Conservation (phyloP, 164 flowering plant genomes). For the Aristolochia californica region DNA sequence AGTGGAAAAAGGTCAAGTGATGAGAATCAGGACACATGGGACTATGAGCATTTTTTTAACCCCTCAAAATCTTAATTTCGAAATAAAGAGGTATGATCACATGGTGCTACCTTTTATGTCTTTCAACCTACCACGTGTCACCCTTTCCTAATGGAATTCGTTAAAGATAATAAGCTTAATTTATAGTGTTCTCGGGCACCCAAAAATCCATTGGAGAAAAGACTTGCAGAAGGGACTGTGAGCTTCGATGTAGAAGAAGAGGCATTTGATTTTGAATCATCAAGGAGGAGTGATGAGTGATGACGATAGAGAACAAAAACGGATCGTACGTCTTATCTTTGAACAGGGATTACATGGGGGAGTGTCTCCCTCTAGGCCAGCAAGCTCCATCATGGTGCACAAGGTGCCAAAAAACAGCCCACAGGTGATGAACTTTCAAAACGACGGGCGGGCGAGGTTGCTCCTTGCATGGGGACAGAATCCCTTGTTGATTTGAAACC, state of each 20-base stretch:
- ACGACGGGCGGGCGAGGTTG: constrained; percentile 4
- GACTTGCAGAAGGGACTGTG: too few species aligned
- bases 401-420: constrained; percentile 12
- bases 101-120: too few species aligned
- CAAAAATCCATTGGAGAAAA: too few species aligned
- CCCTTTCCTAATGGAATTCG: too few species aligned
- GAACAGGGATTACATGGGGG: constrained; percentile 10
- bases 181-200: too few species aligned
- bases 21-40: background rate
- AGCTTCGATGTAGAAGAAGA: too few species aligned
- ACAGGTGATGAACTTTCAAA: constrained; percentile 2
- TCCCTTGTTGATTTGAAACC: constrained; percentile 2
- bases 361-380: constrained; percentile 27
- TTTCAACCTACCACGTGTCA: too few species aligned
- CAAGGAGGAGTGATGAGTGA: background rate
- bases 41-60: background rate
- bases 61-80: background rate
- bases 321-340: background rate
- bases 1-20: background rate
- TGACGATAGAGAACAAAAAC: background rate
- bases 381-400: constrained; percentile 10
- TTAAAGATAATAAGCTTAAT: too few species aligned
- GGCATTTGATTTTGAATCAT: background rate
- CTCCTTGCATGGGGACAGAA: constrained; percentile 16
- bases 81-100: too few species aligned